Evolutionary conservation across 2,329 filamentous ascomycete genomes (phyloP).

Genomic region (Aspergillus ibericus): DNA sequence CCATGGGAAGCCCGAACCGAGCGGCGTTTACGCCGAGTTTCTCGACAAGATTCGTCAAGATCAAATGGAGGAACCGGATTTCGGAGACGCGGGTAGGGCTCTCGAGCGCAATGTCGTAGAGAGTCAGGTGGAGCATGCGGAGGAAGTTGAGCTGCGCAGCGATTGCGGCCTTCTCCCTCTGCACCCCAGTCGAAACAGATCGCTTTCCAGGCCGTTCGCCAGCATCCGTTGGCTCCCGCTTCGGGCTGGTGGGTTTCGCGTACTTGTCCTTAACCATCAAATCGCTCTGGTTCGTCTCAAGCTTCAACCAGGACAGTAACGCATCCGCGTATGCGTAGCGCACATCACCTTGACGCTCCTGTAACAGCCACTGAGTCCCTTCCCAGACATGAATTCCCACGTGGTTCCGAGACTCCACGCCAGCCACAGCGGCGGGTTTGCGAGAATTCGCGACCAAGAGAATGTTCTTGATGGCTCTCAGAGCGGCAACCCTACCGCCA

Average conservation of each 20-base stretch:
- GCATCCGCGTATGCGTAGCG: constrained; percentile 84
- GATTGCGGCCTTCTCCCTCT: constrained; percentile 57
- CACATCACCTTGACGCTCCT: constrained; percentile 74
- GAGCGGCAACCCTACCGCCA: constrained; percentile 62
- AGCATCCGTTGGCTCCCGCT: constrained; percentile 43
- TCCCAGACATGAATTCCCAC: constrained; percentile 88
- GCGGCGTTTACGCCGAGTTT: constrained; percentile 80
- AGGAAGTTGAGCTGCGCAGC: constrained; percentile 69
- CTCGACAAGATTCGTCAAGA: constrained; percentile 72
- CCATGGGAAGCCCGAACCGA: constrained; percentile 79
- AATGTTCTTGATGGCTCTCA: constrained; percentile 79
- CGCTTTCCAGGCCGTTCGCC: constrained; percentile 54
- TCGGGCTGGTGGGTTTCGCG: constrained; percentile 47
- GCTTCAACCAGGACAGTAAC: constrained; percentile 76
- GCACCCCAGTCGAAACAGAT: constrained; percentile 67
- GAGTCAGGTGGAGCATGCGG: constrained; percentile 75
- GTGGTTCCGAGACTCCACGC: constrained; percentile 67
- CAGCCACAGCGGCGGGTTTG: constrained; percentile 58
- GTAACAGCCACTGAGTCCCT: constrained; percentile 89
- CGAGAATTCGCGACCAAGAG: constrained; percentile 75
- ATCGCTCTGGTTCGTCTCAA: constrained; percentile 72
- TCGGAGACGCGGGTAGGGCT: constrained; percentile 71
- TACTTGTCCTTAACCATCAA: constrained; percentile 62
- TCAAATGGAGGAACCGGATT: constrained; percentile 71
- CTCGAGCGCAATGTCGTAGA: constrained; percentile 86